Evolutionary conservation across 306 rosid genomes (phyloP).

Genomic region (Acacia crassicarpa): DNA sequence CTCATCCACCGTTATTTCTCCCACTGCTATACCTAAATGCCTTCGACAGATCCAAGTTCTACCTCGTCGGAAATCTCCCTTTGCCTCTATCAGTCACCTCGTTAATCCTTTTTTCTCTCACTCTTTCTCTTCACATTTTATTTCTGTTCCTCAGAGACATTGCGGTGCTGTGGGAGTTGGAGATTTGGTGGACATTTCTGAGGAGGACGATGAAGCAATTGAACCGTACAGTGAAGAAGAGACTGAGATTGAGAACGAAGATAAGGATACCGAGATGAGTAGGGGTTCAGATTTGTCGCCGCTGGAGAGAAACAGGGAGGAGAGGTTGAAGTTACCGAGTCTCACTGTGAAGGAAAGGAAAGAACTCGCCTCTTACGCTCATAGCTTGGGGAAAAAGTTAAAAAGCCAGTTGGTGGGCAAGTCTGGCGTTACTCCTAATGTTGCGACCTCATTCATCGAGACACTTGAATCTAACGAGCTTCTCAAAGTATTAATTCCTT

Average conservation of each 20-base stretch:
- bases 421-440: slow-evolving; percentile 71
- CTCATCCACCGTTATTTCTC: slow-evolving; percentile 18
- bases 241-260: slow-evolving; percentile 26
- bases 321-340: slow-evolving; percentile 50
- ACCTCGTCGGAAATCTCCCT: slow-evolving; percentile 23
- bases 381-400: slow-evolving; percentile 86
- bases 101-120: neutral
- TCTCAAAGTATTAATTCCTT: slow-evolving; percentile 62
- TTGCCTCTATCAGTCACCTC: slow-evolving; percentile 1
- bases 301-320: slow-evolving; percentile 46
- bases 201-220: slow-evolving; percentile 25
- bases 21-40: slow-evolving; percentile 13
- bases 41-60: neutral
- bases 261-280: slow-evolving; percentile 29
- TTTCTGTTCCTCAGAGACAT: slow-evolving; percentile 17
- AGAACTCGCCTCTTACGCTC: slow-evolving; percentile 81
- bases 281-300: slow-evolving; percentile 32
- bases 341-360: slow-evolving; percentile 81
- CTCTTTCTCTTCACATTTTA: slow-evolving; percentile 34
- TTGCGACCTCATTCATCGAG: slow-evolving; percentile 75
- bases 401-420: slow-evolving; percentile 90
- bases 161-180: neutral
- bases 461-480: slow-evolving; percentile 92
- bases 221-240: slow-evolving; percentile 35
- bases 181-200: slow-evolving; percentile 8